phyloP scores from a whole-genome alignment of 805 yeast species.

The Kodamaea neixiangensis region DNA sequence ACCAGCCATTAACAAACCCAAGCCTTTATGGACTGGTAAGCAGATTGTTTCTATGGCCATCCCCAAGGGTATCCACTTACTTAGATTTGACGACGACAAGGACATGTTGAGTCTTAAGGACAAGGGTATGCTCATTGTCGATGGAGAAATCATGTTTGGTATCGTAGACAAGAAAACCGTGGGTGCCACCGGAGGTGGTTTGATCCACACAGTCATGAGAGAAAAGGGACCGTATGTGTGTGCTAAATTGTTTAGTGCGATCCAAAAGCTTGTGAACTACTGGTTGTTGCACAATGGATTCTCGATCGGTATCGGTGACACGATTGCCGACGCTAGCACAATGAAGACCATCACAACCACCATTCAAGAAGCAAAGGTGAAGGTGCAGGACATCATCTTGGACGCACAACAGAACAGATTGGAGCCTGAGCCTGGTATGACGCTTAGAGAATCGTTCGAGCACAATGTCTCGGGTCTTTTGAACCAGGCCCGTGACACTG shows the following conservation, averaged over 20 bases:
- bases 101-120: constrained; percentile 85
- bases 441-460: constrained; percentile 96
- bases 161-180: constrained; percentile 98
- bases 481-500: constrained; percentile 98
- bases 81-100: constrained; percentile 88
- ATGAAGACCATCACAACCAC: constrained; percentile 93
- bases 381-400: constrained; percentile 89
- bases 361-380: constrained; percentile 86
- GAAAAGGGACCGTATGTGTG: constrained; percentile 93
- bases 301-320: constrained; percentile 99
- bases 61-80: constrained; percentile 94
- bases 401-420: constrained; percentile 89
- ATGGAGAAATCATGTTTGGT: constrained; percentile 97
- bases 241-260: constrained; percentile 86
- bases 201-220: constrained; percentile 95
- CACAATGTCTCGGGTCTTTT: constrained; percentile 93
- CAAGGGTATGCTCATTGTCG: constrained; percentile 91
- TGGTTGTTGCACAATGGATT: constrained; percentile 97
- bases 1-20: constrained; percentile 92
- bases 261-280: constrained; percentile 93
- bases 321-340: constrained; percentile 96
- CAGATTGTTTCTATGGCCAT: constrained; percentile 90
- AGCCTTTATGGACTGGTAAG: constrained; percentile 97
- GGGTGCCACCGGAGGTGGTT: constrained; percentile 98
- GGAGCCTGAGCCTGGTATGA: constrained; percentile 99